phyloP scores from a whole-genome alignment of 2,329 filamentous ascomycete genomes.

The Ophiostoma sp. region DNA sequence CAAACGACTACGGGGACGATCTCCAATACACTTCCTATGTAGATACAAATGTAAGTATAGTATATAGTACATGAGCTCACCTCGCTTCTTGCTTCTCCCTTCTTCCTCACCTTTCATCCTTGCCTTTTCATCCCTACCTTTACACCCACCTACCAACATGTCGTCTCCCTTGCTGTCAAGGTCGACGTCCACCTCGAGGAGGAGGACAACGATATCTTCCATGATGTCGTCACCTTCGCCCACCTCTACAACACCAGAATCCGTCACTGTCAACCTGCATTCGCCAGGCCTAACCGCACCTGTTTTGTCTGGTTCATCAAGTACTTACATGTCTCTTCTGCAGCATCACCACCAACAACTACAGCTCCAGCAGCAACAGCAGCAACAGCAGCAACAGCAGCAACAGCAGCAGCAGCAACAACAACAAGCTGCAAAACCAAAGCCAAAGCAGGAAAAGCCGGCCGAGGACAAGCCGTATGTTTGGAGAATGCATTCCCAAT shows the following conservation, averaged over 20 bases:
- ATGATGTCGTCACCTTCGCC: conserved; percentile 1
- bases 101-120: not conserved
- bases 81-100: not conserved
- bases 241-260: not conserved
- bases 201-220: not conserved
- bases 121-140: not conserved
- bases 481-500: conserved; percentile 54
- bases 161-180: not conserved
- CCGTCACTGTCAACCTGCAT: not conserved
- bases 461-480: conserved; percentile 46
- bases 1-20: conserved; percentile 5
- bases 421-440: not conserved
- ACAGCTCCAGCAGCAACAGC: not conserved
- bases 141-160: not conserved
- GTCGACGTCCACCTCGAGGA: not conserved
- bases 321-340: conserved; percentile 25
- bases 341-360: conserved; percentile 26
- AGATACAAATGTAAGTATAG: conserved; percentile 35
- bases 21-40: conserved; percentile 42
- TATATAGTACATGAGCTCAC: conserved; percentile 22
- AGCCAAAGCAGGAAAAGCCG: not conserved
- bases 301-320: not conserved
- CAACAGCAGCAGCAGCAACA: conserved; percentile 11
- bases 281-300: not conserved
- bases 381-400: not conserved